These are phyloP conservation scores for Tulasnella sp. DNA, from an alignment of 768 basidiomycete genomes.

Conservation along the genomic window DNA sequence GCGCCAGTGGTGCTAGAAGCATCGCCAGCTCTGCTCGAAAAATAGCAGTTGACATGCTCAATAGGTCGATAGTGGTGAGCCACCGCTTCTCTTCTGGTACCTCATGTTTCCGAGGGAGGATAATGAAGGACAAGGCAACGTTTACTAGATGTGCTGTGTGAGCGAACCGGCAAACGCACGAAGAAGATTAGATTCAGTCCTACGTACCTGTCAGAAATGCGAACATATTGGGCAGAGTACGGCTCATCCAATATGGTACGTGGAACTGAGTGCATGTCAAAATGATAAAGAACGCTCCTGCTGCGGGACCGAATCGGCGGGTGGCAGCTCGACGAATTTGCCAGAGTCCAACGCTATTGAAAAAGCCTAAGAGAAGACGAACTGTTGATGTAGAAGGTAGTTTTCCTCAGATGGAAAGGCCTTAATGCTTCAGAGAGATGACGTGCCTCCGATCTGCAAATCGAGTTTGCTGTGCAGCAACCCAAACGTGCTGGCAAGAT, in stretches of 20 bases:
- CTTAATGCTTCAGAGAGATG: neutral
- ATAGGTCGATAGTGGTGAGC: conserved; percentile 49
- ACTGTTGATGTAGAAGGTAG: conserved; percentile 43
- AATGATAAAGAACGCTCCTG: conserved; percentile 57
- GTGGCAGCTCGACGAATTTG: conserved; percentile 60
- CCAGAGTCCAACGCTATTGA: conserved; percentile 60
- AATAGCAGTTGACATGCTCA: conserved; percentile 64
- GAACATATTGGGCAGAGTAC: conserved; percentile 94
- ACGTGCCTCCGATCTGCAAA: conserved; percentile 66
- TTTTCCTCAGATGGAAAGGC: neutral
- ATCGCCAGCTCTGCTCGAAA: conserved; percentile 76
- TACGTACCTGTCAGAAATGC: conserved; percentile 68
- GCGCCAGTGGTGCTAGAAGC: conserved; percentile 56
- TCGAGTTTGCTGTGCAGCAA: conserved; percentile 55
- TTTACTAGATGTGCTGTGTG: conserved; percentile 47
- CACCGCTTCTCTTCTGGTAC: conserved; percentile 39
- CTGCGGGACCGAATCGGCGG: conserved; percentile 56
- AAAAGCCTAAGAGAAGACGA: conserved; percentile 62
- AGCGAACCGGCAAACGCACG: neutral
- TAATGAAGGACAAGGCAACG: conserved; percentile 48
- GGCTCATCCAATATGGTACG: conserved; percentile 85
- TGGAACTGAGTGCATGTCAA: conserved; percentile 86
- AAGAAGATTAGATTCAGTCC: neutral
- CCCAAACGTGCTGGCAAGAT: conserved; percentile 43
- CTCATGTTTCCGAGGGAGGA: conserved; percentile 33